These are phyloP conservation scores for Nothopassalora personata DNA, from an alignment of 2,329 filamentous ascomycete species.

Conservation along the genomic window DNA sequence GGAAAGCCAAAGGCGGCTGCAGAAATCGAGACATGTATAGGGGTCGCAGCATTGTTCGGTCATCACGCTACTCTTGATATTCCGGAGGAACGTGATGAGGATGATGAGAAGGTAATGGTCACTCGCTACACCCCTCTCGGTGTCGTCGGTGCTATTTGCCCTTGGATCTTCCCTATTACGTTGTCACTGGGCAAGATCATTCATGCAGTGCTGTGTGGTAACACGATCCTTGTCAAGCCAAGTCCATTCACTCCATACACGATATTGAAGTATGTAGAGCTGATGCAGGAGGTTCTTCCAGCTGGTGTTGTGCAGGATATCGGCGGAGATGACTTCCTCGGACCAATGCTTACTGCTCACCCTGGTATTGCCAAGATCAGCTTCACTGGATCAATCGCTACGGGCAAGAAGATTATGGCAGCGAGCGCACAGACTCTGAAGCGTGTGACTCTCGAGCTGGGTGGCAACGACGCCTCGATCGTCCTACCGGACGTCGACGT, in stretches of 20 bases:
- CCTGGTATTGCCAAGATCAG: conserved; percentile 57
- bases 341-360: conserved; percentile 55
- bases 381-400: conserved; percentile 58
- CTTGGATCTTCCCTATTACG: conserved; percentile 51
- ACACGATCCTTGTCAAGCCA: conserved; percentile 37
- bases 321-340: conserved; percentile 56
- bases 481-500: conserved; percentile 55
- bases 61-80: conserved; percentile 35
- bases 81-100: conserved; percentile 39
- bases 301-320: conserved; percentile 59
- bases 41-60: conserved; percentile 33
- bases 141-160: conserved; percentile 43
- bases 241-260: conserved; percentile 54
- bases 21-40: conserved; percentile 35
- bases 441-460: conserved; percentile 56
- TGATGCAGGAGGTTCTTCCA: conserved; percentile 54
- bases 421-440: conserved; percentile 55
- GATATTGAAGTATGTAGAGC: conserved; percentile 55
- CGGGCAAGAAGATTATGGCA: conserved; percentile 57
- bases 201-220: conserved; percentile 51
- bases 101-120: conserved; percentile 44
- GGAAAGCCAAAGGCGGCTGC: conserved; percentile 41
- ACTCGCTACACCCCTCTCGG: conserved; percentile 45
- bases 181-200: conserved; percentile 51
- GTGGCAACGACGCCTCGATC: conserved; percentile 59